Base-by-base conservation (phyloP, 2,329 filamentous ascomycete genomes). In the Ustulina deusta region DNA sequence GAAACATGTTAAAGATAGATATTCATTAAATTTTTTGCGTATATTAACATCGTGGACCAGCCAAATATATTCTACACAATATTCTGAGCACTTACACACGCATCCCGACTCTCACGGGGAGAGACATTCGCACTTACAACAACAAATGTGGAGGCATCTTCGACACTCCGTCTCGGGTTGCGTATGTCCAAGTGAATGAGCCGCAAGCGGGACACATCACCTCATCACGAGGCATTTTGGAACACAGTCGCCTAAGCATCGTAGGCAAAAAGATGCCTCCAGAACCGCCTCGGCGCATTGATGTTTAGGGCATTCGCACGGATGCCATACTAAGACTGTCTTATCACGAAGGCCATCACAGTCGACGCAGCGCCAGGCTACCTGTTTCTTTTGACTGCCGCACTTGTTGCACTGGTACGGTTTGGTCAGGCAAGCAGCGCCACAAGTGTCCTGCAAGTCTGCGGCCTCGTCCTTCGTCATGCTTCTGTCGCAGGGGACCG, bases 391-490 rank as follows among this genome's bases (percentile, higher is more conserved):
- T 0, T 51, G 2, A 13, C 66, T 69, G 9, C 48, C 44, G 51
- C 75, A 77, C 1, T 56, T 38, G 13, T 56, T 54, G 42, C 75
- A 77, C 38, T 67, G 51, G 25, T 69, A 77, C 0, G 73, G 70
- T 44, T 56, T 66, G 0, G 73, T 69, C 0, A 77, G 69, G 29
- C 75, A 77, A 0, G 61, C 66, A 1, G 65, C 65, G 0, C 69
- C 58, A 60, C 76, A 77, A 2, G 61, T 58, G 1, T 74, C 70
- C 5, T 73, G 34, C 0, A 77, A 69, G 52, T 76, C 57, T 0
- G 74, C 58, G 0, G 40, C 1, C 4, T 60, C 61, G 0, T 29
- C 1, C 1, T 51, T 58, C 9, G 27, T 58, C 1, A 6, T 10
- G 22, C 22, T 29, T 1, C 48, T 49, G 2, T n/a, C n/a, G 64